These are phyloP conservation scores for Phylloporus rhodoxanthus DNA, from an alignment of 768 basidiomycete species.

Conservation along the genomic window DNA sequence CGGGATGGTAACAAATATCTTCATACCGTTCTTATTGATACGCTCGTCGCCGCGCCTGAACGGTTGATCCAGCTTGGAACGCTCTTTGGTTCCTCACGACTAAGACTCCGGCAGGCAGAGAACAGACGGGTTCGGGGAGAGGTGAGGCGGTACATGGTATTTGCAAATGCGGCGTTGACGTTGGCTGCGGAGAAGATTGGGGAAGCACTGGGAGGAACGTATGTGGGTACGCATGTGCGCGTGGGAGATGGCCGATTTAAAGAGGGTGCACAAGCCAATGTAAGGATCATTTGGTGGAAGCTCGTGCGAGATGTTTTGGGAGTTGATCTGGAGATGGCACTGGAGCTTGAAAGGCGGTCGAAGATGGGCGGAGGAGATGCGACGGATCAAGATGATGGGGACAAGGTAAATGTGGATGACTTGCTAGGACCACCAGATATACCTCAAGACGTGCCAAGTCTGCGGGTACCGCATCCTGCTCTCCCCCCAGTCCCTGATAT, in stretches of 20 bases:
- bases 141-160: constrained; percentile 54
- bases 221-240: constrained; percentile 62
- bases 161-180: constrained; percentile 45
- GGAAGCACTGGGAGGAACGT: constrained; percentile 39
- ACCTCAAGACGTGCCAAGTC: constrained; percentile 15
- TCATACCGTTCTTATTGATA: constrained; percentile 3
- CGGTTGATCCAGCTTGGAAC: constrained; percentile 67
- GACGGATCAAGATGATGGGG: not conserved
- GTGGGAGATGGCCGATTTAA: constrained; percentile 64
- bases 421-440: constrained; percentile 15
- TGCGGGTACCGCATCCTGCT: constrained; percentile 24
- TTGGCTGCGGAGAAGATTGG: constrained; percentile 41
- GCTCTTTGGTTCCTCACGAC: constrained; percentile 69
- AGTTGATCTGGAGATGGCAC: constrained; percentile 33
- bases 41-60: constrained; percentile 20
- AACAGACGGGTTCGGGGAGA: constrained; percentile 40
- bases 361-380: not conserved
- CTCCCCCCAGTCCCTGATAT: constrained; percentile 21
- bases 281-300: constrained; percentile 50
- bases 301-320: constrained; percentile 47
- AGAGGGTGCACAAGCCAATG: constrained; percentile 35
- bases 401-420: not conserved
- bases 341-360: constrained; percentile 22
- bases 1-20: constrained; percentile 12
- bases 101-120: constrained; percentile 41